Evolutionary conservation across 306 rosid species (phyloP), one percentile per base, ranked within the genome.

Genomic region (Vachellia collinsii): DNA sequence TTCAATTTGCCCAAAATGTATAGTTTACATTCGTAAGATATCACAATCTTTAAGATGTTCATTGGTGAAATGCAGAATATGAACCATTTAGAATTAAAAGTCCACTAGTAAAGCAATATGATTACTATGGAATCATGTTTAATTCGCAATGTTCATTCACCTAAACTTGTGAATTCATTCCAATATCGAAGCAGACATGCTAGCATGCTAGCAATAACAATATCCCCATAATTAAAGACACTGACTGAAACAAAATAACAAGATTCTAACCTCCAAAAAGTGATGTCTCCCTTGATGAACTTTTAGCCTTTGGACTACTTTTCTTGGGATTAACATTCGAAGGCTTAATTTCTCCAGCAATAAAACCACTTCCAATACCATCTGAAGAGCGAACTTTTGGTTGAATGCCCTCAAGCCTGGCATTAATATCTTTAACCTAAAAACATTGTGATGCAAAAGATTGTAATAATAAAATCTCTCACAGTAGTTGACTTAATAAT

Each of bases 361-460:
- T 59, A 86, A 85, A 90, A 85, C 91, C 90, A 83, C 90, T 75
- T 8, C 86, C 42, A 70, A 87, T 83, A 76, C 94, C 97, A 89
- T 93, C 97, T 17, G 96, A 79, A 56, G 92, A 77, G 84, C 88
- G 91, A 77, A 85, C 82, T 83, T 93, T 93, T 53, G 99, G 99
- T 76, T 92, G 93, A 87, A 93, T 90, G 74, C 97, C 94, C 88
- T 96, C 99, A 11, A 96, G 83, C 81, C 97, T 91, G 58, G 99
- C 98, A 83, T 96, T 96, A 81, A 96, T 96, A 92, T 96, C 97
- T 87, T 96, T 96, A 82, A 96, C 91, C 99, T 96, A 88, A 83
- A 90, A 81, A 48, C 82, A 84, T 61, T 58, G 53, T 67, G 68
- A 80, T 72, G 54, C 72, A 51, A 65, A 38, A 70, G 56, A 62